Evolutionary conservation across 805 yeast genomes (phyloP).

Genomic region (Suhomyces emberorum): DNA sequence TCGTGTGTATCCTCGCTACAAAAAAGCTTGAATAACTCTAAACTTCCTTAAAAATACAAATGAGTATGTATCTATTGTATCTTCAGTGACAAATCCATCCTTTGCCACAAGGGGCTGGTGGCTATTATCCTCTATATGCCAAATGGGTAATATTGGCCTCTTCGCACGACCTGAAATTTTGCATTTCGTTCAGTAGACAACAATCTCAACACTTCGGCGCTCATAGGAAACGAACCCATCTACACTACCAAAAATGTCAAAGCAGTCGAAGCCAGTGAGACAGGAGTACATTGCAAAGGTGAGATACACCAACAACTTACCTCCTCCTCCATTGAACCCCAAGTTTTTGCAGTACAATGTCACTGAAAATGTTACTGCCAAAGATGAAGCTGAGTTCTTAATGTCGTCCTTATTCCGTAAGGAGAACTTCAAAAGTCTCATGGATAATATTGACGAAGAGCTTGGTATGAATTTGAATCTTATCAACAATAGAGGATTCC

Average conservation of each 20-base stretch:
- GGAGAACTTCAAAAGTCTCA: constrained; percentile 63
- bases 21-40: too few species aligned
- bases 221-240: neutral
- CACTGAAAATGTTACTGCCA: constrained; percentile 34
- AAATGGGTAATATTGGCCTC: too few species aligned
- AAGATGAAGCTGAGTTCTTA: constrained; percentile 44
- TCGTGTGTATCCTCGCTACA: too few species aligned
- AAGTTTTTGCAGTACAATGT: constrained; percentile 61
- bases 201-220: neutral
- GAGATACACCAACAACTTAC: constrained; percentile 80
- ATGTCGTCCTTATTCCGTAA: constrained; percentile 71
- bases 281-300: constrained; percentile 80
- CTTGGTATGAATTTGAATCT: constrained; percentile 79
- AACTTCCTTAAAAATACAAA: too few species aligned
- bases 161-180: constrained; percentile 1
- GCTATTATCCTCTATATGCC: too few species aligned
- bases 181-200: neutral
- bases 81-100: too few species aligned
- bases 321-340: constrained; percentile 93
- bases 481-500: constrained; percentile 59
- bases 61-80: too few species aligned
- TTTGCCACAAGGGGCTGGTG: too few species aligned
- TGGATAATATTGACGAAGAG: constrained; percentile 54
- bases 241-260: constrained; percentile 1
- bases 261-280: constrained; percentile 39